phyloP scores from a whole-genome alignment of 495 filamentous ascomycete species.

The Tuber brumale region DNA sequence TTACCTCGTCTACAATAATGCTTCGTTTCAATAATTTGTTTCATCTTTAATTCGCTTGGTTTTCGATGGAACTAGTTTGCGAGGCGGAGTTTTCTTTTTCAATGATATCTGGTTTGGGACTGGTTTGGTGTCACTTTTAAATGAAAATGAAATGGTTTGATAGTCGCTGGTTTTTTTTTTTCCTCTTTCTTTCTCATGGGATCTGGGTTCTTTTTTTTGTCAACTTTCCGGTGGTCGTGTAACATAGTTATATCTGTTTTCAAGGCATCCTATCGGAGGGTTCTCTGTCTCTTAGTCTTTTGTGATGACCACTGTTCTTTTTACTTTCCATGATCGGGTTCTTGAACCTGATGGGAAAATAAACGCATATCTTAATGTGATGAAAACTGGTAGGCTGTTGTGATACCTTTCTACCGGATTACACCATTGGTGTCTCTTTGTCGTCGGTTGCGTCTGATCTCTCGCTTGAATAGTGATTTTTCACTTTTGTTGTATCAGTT shows the following conservation, averaged over 20 bases:
- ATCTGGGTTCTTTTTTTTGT: constrained; percentile 38
- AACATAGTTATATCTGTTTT: constrained; percentile 26
- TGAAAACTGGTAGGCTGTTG: neutral
- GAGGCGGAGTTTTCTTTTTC: constrained; percentile 8
- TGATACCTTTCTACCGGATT: neutral
- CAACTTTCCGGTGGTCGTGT: constrained; percentile 35
- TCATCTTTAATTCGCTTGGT: constrained; percentile 14
- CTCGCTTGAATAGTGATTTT: neutral
- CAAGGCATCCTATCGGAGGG: neutral
- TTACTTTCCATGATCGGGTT: neutral
- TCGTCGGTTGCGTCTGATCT: neutral
- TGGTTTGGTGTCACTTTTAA: constrained; percentile 36
- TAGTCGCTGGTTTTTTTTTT: constrained; percentile 36
- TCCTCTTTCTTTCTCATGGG: constrained; percentile 39
- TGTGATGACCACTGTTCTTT: neutral
- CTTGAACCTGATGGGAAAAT: neutral
- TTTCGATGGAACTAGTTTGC: constrained; percentile 7
- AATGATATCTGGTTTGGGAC: constrained; percentile 26
- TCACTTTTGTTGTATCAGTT: neutral
- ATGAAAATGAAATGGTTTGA: constrained; percentile 42
- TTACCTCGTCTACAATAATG: constrained; percentile 6
- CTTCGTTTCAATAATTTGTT: constrained; percentile 10
- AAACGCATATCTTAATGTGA: neutral
- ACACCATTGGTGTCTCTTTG: neutral
- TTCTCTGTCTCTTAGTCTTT: neutral